Conservation (phyloP, 164 flowering plant species). For the Nymphaea colorata region DNA sequence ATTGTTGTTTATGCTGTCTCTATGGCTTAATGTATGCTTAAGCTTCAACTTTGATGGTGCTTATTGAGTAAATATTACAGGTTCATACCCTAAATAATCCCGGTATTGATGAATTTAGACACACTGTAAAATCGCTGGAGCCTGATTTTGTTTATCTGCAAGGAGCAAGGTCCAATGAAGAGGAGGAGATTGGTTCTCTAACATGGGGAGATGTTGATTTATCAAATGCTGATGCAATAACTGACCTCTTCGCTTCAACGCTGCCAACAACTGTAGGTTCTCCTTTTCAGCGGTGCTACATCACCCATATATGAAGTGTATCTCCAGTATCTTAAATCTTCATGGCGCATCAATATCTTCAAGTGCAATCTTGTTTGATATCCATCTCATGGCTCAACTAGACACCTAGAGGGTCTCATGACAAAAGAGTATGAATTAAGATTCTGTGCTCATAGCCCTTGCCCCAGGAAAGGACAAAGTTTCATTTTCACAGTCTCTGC, state of each 20-base stretch:
- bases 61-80: slow-evolving; percentile 18
- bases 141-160: slow-evolving; percentile 62
- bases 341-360: neutral
- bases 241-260: slow-evolving; percentile 37
- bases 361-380: neutral
- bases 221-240: slow-evolving; percentile 37
- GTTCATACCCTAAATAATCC: slow-evolving; percentile 54
- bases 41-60: neutral
- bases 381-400: neutral
- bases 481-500: too few relatives aligned
- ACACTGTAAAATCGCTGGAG: slow-evolving; percentile 30
- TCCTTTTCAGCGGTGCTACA: neutral
- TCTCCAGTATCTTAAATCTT: neutral
- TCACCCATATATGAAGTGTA: too few relatives aligned
- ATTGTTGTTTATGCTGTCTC: too few relatives aligned
- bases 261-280: slow-evolving; percentile 52
- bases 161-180: slow-evolving; percentile 38
- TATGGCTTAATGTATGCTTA: too few relatives aligned
- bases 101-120: slow-evolving; percentile 38
- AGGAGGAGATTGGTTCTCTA: slow-evolving; percentile 44
- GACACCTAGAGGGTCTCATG: neutral
- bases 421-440: neutral
- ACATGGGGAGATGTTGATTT: slow-evolving; percentile 44
- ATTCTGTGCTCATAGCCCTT: neutral
- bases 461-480: too few relatives aligned